Evolutionary conservation across 768 basidiomycete species (phyloP), one percentile per base, ranked within the genome.

Genomic region (Psilocybe cyanescens): DNA sequence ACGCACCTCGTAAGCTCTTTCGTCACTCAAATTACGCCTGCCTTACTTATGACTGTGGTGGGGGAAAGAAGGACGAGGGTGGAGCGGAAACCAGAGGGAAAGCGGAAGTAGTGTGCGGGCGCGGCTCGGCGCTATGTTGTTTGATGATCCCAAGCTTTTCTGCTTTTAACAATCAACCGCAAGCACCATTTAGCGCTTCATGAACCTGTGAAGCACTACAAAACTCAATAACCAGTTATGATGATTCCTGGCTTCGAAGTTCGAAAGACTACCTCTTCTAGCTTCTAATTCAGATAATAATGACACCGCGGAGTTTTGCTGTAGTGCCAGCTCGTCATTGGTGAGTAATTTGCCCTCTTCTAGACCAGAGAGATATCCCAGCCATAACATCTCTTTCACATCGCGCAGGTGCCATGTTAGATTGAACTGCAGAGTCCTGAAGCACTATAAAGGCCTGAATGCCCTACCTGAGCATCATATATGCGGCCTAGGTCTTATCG

Each of bases 171-270:
- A 14, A 19, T 53, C 51, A 33, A 37, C 33, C 51, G n/a, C 51
- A 14, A 33, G n/a, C 29, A 33, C 51, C 35, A 17, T 53, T 35
- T 35, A 33, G 51, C 51, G 50, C 51, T 53, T 33, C 33, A 53
- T 53, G 51, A 37, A 53, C 51, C 51, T 53, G 51, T 8, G 51
- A 53, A 53, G 16, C 33, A 8, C 30, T 16, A 37, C 51, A 53
- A 19, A 53, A 53, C 33, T 19, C 30, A 17, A 35, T 31, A 33
- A 49, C 47, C 19, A 19, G 47, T 8, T 30, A 8, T 16, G n/a
- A 14, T 12, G 41, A 44, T 44, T 44, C 41, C 41, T 28, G 19
- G 24, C 47, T 53, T 53, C 51, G 31, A 53, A 53, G 16, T 53
- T 53, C 33, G 31, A 37, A 53, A 31, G 50, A 51, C 31, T 51